Conservation (phyloP, 1,284 basidiomycete genomes). For the Bondarzewia mesenterica region DNA sequence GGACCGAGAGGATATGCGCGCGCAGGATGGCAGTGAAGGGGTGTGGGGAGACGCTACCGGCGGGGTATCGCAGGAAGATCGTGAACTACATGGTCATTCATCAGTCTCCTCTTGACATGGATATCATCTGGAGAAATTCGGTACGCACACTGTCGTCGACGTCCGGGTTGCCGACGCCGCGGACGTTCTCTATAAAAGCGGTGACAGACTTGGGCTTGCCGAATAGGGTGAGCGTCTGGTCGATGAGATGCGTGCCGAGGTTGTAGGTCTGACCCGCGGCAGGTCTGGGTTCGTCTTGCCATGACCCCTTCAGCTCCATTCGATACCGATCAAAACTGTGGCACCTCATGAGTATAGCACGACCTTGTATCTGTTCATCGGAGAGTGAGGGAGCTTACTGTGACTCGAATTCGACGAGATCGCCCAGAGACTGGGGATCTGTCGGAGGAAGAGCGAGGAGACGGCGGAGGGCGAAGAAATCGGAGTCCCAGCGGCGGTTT, state of each 20-base stretch:
- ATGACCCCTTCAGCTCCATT: conserved; percentile 54
- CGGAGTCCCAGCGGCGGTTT: conserved; percentile 79
- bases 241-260: conserved; percentile 64
- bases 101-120: too few species aligned
- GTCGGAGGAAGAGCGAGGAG: conserved; percentile 49
- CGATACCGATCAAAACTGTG: conserved; percentile 73
- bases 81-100: conserved; percentile 42
- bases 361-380: too few species aligned
- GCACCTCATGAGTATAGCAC: not conserved
- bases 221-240: conserved; percentile 73
- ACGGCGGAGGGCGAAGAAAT: conserved; percentile 69
- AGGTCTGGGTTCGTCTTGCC: conserved; percentile 56
- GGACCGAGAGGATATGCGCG: conserved; percentile 62
- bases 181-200: conserved; percentile 60
- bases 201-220: conserved; percentile 67
- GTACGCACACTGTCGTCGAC: conserved; percentile 62
- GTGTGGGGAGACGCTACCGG: conserved; percentile 32
- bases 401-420: conserved; percentile 68
- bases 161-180: conserved; percentile 51
- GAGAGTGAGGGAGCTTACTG: conserved; percentile 41
- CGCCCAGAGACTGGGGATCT: conserved; percentile 49
- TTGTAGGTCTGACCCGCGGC: conserved; percentile 55
- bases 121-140: too few species aligned
- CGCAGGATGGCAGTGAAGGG: conserved; percentile 65
- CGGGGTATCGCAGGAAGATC: conserved; percentile 55